phyloP scores from a whole-genome alignment of 805 yeast species.

The Cyberlindnera suaveolens region DNA sequence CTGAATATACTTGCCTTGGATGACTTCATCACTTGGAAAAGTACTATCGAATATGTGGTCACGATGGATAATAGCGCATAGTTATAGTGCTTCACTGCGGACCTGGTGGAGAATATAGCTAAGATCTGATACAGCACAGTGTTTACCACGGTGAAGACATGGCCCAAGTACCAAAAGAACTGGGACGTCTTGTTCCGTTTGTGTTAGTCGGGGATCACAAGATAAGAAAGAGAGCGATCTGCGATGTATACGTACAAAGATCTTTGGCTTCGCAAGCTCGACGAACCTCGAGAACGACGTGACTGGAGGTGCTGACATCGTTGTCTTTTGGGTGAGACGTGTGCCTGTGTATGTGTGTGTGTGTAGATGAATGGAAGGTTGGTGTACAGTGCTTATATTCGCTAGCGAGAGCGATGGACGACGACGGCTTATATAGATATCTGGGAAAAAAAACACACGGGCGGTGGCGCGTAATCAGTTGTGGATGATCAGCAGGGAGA shows the following conservation, averaged over 20 bases:
- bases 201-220: slow-evolving; percentile 6
- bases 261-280: slow-evolving; percentile 15
- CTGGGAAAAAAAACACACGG: no score
- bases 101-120: slow-evolving; percentile 34
- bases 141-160: slow-evolving; percentile 41
- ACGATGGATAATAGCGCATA: slow-evolving; percentile 45
- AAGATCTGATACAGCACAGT: slow-evolving; percentile 33
- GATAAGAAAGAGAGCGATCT: neutral
- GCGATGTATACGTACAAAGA: slow-evolving; percentile 6
- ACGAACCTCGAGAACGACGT: slow-evolving; percentile 12
- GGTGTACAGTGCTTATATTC: no score
- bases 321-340: slow-evolving; percentile 1
- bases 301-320: neutral
- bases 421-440: no score
- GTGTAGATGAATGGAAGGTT: no score
- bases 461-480: no score
- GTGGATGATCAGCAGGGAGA: no score
- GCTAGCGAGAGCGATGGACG: no score
- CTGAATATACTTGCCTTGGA: slow-evolving; percentile 24
- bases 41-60: slow-evolving; percentile 55
- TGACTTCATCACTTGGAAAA: slow-evolving; percentile 50
- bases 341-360: neutral
- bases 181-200: slow-evolving; percentile 40
- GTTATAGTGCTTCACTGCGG: slow-evolving; percentile 32
- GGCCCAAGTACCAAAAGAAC: slow-evolving; percentile 67